A percentile compares a stretch with the other conserved stretches of the same genome.
phyloP scores from a whole-genome alignment of 2,329 filamentous ascomycete species.

The Dryadomyces quercus-mongolicae region DNA sequence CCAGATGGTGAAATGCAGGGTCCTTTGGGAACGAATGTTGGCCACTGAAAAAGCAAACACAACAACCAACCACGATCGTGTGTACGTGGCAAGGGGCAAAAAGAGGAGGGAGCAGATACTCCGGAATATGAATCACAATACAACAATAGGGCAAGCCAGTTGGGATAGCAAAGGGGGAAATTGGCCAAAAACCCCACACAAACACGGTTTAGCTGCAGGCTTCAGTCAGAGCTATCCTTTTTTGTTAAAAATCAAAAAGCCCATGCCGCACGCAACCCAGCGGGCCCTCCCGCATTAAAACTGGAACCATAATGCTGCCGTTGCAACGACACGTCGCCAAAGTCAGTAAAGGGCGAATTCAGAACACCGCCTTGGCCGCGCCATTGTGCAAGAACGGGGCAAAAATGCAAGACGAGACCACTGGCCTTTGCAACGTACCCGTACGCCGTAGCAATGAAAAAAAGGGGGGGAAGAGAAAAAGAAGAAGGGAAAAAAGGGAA shows the following conservation, averaged over 20 bases:
- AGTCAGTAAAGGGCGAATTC: neutral
- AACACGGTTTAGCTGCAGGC: neutral
- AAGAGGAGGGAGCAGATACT: neutral
- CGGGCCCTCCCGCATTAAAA: slow-evolving; percentile 2
- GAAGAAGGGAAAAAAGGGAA: neutral
- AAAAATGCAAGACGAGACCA: neutral
- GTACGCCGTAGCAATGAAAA: neutral
- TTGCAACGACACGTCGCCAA: neutral
- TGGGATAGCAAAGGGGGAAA: neutral
- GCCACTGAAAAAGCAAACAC: neutral
- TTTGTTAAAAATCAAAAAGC: neutral
- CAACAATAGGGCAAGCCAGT: neutral
- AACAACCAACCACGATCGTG: too few species aligned
- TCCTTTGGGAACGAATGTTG: too few species aligned
- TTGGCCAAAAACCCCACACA: neutral
- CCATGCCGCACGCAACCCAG: neutral
- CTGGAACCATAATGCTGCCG: neutral
- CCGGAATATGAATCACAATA: neutral
- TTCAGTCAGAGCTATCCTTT: neutral
- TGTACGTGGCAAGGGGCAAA: neutral
- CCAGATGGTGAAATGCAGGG: too few species aligned
- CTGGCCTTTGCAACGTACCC: neutral
- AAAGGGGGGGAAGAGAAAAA: neutral
- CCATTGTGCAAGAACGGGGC: neutral
- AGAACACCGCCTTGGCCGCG: neutral